These are phyloP conservation scores for Lactarius pseudohatsudake DNA, from an alignment of 768 basidiomycete species.

Conservation along the genomic window DNA sequence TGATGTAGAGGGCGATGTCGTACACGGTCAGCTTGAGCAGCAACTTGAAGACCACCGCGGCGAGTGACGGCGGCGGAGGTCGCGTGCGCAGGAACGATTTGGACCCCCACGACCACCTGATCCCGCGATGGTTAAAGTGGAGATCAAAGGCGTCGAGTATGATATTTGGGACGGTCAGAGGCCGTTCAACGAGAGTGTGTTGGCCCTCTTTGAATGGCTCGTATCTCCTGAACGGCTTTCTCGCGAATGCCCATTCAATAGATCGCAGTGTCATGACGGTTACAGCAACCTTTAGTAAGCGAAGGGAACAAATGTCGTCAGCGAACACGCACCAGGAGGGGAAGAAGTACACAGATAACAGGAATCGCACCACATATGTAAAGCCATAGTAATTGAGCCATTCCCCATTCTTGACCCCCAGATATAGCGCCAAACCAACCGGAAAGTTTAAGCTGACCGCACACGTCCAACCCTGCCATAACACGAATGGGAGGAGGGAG, in stretches of 20 bases:
- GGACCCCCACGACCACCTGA: conserved; percentile 28
- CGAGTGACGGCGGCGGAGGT: neutral
- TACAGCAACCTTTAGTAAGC: conserved; percentile 4
- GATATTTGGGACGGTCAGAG: conserved; percentile 10
- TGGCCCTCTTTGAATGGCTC: neutral
- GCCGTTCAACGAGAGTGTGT: conserved; percentile 5
- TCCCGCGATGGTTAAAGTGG: conserved; percentile 22
- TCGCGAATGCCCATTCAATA: conserved; percentile 18
- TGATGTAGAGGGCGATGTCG: conserved; percentile 12
- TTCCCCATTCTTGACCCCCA: neutral
- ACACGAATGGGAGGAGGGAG: conserved; percentile 15
- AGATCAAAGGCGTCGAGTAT: conserved; percentile 26
- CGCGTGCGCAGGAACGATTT: conserved; percentile 5
- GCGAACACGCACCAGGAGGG: neutral
- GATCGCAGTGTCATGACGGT: conserved; percentile 9
- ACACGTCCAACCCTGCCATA: conserved; percentile 18
- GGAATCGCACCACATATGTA: conserved; percentile 16
- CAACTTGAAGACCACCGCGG: neutral
- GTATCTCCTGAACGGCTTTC: conserved; percentile 15
- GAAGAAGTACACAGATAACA: neutral
- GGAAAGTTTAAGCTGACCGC: conserved; percentile 14
- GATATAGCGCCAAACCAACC: neutral
- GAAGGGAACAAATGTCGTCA: no score
- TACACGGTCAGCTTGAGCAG: conserved; percentile 9
- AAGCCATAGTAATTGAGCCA: conserved; percentile 15